phyloP scores from a whole-genome alignment of 2,329 filamentous ascomycete genomes.

The Arachnomyces sp. region DNA sequence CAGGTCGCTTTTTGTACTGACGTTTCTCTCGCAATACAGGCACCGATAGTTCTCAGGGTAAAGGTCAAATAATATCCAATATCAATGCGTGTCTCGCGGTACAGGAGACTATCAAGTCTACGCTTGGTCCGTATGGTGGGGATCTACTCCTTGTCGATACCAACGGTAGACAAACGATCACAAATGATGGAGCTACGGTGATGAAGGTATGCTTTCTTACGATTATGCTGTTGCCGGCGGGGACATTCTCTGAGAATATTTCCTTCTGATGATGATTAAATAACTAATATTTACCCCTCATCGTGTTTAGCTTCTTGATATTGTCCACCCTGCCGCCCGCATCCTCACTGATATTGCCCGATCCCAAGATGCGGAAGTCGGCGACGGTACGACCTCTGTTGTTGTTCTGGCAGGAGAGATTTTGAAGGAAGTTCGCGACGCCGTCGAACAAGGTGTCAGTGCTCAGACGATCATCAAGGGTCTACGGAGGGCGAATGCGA shows the following conservation, averaged over 20 bases:
- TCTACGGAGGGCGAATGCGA: constrained; percentile 72
- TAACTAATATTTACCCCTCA: constrained; percentile 6
- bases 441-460: constrained; percentile 94
- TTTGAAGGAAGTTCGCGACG: constrained; percentile 90
- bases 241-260: constrained; percentile 9
- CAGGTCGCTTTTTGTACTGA: constrained; percentile 13
- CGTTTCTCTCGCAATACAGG: constrained; percentile 46
- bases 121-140: constrained; percentile 91
- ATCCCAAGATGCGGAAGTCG: constrained; percentile 98
- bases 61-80: constrained; percentile 93
- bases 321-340: constrained; percentile 92
- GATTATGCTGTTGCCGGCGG: neutral
- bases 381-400: constrained; percentile 94
- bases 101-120: constrained; percentile 91
- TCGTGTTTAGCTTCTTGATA: constrained; percentile 72
- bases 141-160: constrained; percentile 92
- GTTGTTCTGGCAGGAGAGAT: constrained; percentile 97
- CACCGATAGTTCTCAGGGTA: constrained; percentile 94
- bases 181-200: constrained; percentile 96
- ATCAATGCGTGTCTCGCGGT: constrained; percentile 97
- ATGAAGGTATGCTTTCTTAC: constrained; percentile 67
- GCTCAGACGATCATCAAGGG: constrained; percentile 97
- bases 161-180: constrained; percentile 95
- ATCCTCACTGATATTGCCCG: constrained; percentile 97
- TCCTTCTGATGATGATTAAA: constrained; percentile 8